Evolutionary conservation across 2,329 filamentous ascomycete species (phyloP).

Genomic region (Trichoderma hamatum): DNA sequence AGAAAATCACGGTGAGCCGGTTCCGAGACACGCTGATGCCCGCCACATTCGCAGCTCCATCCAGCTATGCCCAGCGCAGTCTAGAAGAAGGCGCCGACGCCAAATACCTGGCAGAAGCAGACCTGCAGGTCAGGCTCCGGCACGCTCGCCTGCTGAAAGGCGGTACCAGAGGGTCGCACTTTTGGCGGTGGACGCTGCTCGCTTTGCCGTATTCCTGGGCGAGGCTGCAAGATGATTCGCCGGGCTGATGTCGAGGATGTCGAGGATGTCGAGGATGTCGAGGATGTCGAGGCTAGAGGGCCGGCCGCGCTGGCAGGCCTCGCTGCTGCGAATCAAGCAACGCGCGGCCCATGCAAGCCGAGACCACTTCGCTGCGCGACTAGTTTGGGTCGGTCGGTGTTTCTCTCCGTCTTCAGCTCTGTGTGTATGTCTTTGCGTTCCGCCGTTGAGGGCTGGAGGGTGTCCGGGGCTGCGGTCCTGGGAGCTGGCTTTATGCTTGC

Average conservation of each 20-base stretch:
- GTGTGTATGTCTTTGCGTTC: background rate
- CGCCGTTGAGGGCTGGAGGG: background rate
- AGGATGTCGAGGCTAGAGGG: slow-evolving; percentile 19
- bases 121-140: slow-evolving; percentile 5
- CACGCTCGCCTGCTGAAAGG: background rate
- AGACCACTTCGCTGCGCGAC: background rate
- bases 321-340: slow-evolving; percentile 26
- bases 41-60: slow-evolving; percentile 4
- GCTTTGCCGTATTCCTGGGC: background rate
- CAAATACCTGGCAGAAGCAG: slow-evolving; percentile 2
- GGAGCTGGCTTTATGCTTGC: background rate
- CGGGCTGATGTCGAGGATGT: slow-evolving; percentile 12
- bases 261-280: no score
- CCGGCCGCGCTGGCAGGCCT: background rate
- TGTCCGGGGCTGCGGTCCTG: slow-evolving; percentile 4
- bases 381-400: background rate
- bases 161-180: background rate
- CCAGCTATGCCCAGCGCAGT: slow-evolving; percentile 11
- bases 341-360: slow-evolving; percentile 24
- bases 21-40: slow-evolving; percentile 17
- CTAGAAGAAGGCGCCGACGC: slow-evolving; percentile 1
- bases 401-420: background rate
- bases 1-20: background rate
- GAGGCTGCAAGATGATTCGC: slow-evolving; percentile 23
- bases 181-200: background rate